A percentile compares a stretch with the other conserved stretches of the same genome.
Conservation (phyloP, 345 rosid species). For the Citrus unshiu region DNA sequence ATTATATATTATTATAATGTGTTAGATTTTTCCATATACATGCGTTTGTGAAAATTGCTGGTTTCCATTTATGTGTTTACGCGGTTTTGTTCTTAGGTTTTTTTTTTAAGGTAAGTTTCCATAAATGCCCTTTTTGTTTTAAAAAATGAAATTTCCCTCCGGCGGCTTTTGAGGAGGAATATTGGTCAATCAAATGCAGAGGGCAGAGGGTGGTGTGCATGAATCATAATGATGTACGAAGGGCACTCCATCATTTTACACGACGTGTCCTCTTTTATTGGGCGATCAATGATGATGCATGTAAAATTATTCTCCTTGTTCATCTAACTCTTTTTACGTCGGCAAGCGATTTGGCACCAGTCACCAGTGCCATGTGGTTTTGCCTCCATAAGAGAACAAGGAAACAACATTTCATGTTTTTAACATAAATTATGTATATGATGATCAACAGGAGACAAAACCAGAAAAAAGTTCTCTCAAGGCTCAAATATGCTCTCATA, state of each 20-base stretch:
- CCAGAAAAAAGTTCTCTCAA: neutral
- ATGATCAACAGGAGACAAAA: no score
- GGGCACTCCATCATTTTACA: neutral
- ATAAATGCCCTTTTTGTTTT: neutral
- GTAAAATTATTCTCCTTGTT: neutral
- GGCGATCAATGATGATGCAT: neutral
- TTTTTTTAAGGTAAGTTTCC: neutral
- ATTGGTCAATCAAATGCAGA: neutral
- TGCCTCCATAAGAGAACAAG: neutral
- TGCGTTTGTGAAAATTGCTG: conserved; percentile 13
- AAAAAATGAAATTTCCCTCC: conserved; percentile 1
- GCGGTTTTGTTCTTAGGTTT: conserved; percentile 19
- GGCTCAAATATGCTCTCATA: neutral
- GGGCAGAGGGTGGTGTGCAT: neutral
- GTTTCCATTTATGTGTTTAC: conserved; percentile 9
- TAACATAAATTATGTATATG: neutral
- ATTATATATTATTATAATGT: no score
- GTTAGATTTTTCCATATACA: conserved; percentile 22
- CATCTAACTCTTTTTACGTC: neutral
- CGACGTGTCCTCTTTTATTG: neutral
- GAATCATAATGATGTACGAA: neutral
- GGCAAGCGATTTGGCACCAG: neutral
- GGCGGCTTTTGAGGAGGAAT: neutral
- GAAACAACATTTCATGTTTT: neutral
- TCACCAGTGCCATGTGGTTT: conserved; percentile 1